Evolutionary conservation across 176 grass and related monocot genomes (phyloP).

Genomic region (Pontederia paniculata): DNA sequence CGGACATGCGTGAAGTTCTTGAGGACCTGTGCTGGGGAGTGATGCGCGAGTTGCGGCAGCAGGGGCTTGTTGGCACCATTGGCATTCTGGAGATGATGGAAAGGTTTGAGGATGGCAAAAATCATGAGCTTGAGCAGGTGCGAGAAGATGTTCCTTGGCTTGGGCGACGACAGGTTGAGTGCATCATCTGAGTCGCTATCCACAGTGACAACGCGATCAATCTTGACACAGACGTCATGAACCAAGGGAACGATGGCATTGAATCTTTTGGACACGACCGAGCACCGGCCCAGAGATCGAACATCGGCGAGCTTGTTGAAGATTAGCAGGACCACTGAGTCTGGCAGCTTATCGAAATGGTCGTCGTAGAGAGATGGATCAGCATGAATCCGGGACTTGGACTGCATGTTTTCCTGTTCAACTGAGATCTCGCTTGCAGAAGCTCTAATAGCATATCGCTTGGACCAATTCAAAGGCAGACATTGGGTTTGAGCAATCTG

Average conservation of each 20-base stretch:
- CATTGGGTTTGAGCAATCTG: too few relatives aligned
- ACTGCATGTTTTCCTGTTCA: not conserved
- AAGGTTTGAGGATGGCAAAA: conserved; percentile 49
- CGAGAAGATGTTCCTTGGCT: conserved; percentile 38
- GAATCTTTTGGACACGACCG: not conserved
- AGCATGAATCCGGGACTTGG: not conserved
- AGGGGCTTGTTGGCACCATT: conserved; percentile 5
- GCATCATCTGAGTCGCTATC: not conserved
- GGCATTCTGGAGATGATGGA: conserved; percentile 27
- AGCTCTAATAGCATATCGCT: too few relatives aligned
- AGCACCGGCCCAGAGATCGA: not conserved
- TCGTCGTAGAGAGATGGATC: not conserved
- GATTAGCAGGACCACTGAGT: not conserved
- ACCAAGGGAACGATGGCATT: not conserved
- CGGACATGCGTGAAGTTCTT: conserved; percentile 63
- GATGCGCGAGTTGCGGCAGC: conserved; percentile 30
- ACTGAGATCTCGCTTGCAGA: too few relatives aligned
- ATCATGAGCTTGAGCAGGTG: conserved; percentile 55
- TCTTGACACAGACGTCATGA: not conserved
- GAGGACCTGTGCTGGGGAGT: conserved; percentile 66
- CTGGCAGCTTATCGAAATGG: not conserved
- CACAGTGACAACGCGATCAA: conserved; percentile 1
- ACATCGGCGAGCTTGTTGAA: not conserved
- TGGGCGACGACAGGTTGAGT: conserved; percentile 17
- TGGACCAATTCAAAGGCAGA: too few relatives aligned